Evolutionary conservation across 1,139 yeast genomes (phyloP), one percentile per base, ranked within the genome.

Genomic region (Pneumocystis canis): DNA sequence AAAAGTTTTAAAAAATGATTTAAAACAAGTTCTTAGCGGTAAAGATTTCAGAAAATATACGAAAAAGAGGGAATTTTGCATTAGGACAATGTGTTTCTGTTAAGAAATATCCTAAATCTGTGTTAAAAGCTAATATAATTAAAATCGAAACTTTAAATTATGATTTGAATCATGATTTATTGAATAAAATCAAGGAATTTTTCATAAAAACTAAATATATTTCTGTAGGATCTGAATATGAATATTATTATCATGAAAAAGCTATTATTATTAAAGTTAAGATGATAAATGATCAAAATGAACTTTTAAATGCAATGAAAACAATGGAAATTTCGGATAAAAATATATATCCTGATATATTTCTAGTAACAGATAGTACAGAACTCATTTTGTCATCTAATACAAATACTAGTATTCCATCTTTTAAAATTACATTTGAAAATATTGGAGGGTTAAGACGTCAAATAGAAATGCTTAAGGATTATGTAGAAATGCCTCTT

Each of bases 401-500:
- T 47, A 11, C 9, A 25, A 47, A 25, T 18, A 14, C 16, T 25
- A n/a, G 18, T 40, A 40, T 5, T 40, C 28, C 25, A 20, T 40
- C 31, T 47, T 25, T 25, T 47, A 47, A 47, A 47, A 11, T 66
- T 28, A 67, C 70, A 2, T 84, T 82, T 67, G 71, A 77, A 1
- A 77, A 80, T 32, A 82, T 92, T 3, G 98, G 98, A 20, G 99
- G 98, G 0, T 77, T 92, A 53, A 67, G 76, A 0, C 79, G 80
- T 63, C 90, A 89, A 68, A 82, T 89, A 25, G 76, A 78, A 3
- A 70, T 80, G 1, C 75, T 92, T 33, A 79, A 83, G 64, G 80
- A 86, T 7, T 83, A 90, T 0, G 82, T 90, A 20, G 87, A 87
- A 65, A 78, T 90, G 2, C 97, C 99, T 0, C 77, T 92, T 53